A percentile compares a stretch with the other conserved stretches of the same genome.
phyloP scores from a whole-genome alignment of 2,329 filamentous ascomycete genomes.

The Penicillium freii region DNA sequence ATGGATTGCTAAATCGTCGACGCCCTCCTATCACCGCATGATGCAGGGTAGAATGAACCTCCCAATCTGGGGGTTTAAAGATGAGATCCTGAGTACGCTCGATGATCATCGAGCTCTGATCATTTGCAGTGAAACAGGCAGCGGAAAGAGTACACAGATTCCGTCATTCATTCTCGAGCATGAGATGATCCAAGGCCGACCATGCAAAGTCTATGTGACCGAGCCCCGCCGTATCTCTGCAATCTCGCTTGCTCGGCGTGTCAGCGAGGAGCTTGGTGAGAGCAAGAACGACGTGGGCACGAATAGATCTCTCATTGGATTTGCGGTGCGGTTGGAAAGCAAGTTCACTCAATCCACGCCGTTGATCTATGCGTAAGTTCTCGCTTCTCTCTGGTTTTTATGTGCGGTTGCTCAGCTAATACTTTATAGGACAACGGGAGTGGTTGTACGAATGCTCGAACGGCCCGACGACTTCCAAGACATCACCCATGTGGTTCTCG shows the following conservation, averaged over 20 bases:
- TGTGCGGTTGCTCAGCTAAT: constrained; percentile 2
- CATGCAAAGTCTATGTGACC: constrained; percentile 92
- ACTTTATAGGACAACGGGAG: constrained; percentile 60
- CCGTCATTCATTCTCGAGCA: constrained; percentile 90
- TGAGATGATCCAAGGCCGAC: constrained; percentile 72
- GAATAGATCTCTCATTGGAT: constrained; percentile 79
- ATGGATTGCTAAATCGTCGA: constrained; percentile 54
- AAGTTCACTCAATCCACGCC: constrained; percentile 79
- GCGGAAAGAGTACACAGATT: constrained; percentile 96
- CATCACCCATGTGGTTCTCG: constrained; percentile 90
- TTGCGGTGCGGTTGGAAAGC: constrained; percentile 88
- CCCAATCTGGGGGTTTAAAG: constrained; percentile 83
- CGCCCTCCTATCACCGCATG: constrained; percentile 71
- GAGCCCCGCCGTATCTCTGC: constrained; percentile 95
- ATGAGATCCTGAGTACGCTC: constrained; percentile 74
- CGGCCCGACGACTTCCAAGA: constrained; percentile 80
- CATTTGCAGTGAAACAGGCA: constrained; percentile 94
- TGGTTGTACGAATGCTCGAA: constrained; percentile 98
- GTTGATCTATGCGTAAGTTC: constrained; percentile 76
- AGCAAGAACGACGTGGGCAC: constrained; percentile 78
- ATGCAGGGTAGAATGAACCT: constrained; percentile 72
- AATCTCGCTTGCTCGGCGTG: constrained; percentile 85
- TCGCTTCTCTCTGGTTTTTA: neutral
- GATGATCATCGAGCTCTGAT: constrained; percentile 83
- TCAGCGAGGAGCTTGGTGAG: constrained; percentile 93